These are phyloP conservation scores for Malassezia cuniculi DNA, from an alignment of 1,284 basidiomycete genomes.

Conservation along the genomic window DNA sequence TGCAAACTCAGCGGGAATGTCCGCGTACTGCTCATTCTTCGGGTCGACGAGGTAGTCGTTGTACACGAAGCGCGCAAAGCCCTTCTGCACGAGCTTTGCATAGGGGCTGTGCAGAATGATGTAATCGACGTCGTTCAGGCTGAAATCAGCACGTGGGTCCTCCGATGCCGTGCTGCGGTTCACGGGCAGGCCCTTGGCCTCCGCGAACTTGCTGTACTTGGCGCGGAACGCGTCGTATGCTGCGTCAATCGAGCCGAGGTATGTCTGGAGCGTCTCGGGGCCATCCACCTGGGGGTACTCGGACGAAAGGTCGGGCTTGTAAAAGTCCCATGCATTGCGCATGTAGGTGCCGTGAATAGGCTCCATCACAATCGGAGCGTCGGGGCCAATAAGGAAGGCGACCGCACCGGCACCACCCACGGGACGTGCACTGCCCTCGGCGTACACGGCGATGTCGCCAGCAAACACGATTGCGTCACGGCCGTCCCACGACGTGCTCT, in stretches of 20 bases:
- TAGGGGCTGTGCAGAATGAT: slow-evolving; percentile 74
- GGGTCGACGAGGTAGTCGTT: slow-evolving; percentile 83
- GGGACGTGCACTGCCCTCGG: slow-evolving; percentile 83
- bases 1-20: slow-evolving; percentile 55
- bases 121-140: slow-evolving; percentile 68
- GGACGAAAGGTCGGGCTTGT: slow-evolving; percentile 44
- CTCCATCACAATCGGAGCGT: slow-evolving; percentile 86
- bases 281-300: slow-evolving; percentile 97
- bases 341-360: slow-evolving; percentile 97
- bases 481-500: slow-evolving; percentile 93
- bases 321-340: slow-evolving; percentile 69
- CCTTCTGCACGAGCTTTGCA: slow-evolving; percentile 96
- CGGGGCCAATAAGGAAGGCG: slow-evolving; percentile 86
- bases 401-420: slow-evolving; percentile 93
- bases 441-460: slow-evolving; percentile 96
- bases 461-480: slow-evolving; percentile 93
- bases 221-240: slow-evolving; percentile 75
- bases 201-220: slow-evolving; percentile 56
- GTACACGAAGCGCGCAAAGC: slow-evolving; percentile 78
- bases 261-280: slow-evolving; percentile 86
- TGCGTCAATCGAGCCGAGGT: slow-evolving; percentile 82
- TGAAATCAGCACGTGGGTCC: slow-evolving; percentile 9
- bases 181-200: slow-evolving; percentile 22
- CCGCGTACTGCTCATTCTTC: slow-evolving; percentile 58
- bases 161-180: slow-evolving; percentile 48